These are phyloP conservation scores for Amphibolis antarctica DNA, from an alignment of 106 monocot genomes.

Conservation along the genomic window DNA sequence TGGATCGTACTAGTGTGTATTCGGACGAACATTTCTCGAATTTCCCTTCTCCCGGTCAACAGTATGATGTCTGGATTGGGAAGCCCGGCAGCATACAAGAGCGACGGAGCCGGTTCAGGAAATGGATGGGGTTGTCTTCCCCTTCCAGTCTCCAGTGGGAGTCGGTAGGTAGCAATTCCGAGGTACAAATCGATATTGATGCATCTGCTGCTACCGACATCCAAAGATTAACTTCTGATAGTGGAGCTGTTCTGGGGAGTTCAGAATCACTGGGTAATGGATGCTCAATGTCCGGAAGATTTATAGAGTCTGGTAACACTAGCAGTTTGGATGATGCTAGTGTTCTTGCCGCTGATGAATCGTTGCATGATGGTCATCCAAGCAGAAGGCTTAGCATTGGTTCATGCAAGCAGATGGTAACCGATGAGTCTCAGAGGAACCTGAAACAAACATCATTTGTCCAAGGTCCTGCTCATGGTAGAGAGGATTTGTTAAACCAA, in stretches of 20 bases:
- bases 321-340: constrained; percentile 45
- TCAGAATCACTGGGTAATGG: constrained; percentile 11
- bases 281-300: constrained; percentile 19
- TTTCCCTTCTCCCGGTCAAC: constrained; percentile 9
- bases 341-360: constrained; percentile 15
- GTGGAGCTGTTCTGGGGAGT: constrained; percentile 18
- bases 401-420: constrained; percentile 14
- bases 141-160: constrained; percentile 3
- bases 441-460: constrained; percentile 25
- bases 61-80: constrained; percentile 26
- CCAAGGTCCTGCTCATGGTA: constrained; percentile 23
- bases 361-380: constrained; percentile 14
- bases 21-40: constrained; percentile 8
- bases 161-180: neutral
- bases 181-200: neutral
- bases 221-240: constrained; percentile 14
- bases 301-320: constrained; percentile 13
- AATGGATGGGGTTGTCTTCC: constrained; percentile 39
- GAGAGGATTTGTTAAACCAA: constrained; percentile 12
- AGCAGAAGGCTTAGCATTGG: constrained; percentile 20
- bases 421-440: constrained; percentile 17
- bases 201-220: constrained; percentile 1
- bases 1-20: neutral
- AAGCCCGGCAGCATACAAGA: constrained; percentile 38
- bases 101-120: constrained; percentile 42